phyloP scores from a whole-genome alignment of 495 filamentous ascomycete species.

The Choiromyces venosus region DNA sequence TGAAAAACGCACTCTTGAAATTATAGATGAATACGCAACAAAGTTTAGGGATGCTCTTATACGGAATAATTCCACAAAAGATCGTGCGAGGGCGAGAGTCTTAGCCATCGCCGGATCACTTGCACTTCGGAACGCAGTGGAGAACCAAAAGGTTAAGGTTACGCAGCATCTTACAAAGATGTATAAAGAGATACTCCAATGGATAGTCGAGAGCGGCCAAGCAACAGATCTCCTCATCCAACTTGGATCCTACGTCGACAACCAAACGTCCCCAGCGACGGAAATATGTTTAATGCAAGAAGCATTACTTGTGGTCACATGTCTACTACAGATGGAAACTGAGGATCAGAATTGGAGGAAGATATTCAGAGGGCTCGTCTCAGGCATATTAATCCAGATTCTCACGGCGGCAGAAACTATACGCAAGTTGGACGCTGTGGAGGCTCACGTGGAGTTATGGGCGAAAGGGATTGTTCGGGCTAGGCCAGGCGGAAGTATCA shows the following conservation, averaged over 20 bases:
- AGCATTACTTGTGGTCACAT: too few relatives aligned
- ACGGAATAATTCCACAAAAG: too few relatives aligned
- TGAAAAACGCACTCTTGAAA: neutral
- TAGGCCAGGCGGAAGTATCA: neutral
- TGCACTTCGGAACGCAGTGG: neutral
- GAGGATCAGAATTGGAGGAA: neutral
- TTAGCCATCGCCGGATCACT: neutral
- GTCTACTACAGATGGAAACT: neutral
- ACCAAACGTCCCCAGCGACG: neutral
- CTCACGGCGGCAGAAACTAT: neutral
- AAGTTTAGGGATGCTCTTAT: too few relatives aligned
- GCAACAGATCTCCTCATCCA: neutral
- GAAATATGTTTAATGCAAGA: neutral
- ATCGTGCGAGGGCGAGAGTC: neutral
- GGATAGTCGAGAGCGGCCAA: neutral
- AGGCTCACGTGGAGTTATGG: neutral
- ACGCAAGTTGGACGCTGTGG: neutral
- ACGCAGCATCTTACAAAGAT: neutral
- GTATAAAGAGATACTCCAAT: neutral
- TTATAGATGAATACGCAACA: neutral
- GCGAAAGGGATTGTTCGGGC: neutral
- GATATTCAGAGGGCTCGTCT: neutral
- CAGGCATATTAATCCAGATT: neutral
- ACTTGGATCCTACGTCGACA: neutral
- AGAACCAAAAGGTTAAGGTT: neutral